Evolutionary conservation across 257 asterid genomes (phyloP), one percentile per base, ranked within the genome.

Genomic region (Echites panduratus): DNA sequence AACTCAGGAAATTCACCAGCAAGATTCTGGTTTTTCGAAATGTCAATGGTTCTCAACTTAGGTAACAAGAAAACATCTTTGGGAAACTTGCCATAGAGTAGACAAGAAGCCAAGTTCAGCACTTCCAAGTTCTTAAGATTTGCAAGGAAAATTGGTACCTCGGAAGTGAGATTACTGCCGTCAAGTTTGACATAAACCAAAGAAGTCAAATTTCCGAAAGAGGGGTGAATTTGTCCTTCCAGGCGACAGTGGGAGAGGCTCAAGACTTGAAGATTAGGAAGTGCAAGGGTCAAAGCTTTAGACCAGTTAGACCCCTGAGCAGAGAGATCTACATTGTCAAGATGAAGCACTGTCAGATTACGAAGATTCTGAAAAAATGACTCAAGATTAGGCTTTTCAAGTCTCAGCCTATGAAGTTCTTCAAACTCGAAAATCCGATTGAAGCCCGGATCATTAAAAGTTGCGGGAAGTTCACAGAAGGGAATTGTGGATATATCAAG

Each of bases 251-350:
- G 0, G 19, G 79, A 73, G 82, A 89, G 68, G 73, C 94, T 89
- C 89, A 89, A 77, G 13, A 27, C 57, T 22, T 16, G 74, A 67
- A 89, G 75, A 41, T 83, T 75, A 3, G 81, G 90, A 50, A 80
- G 52, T 22, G 85, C 71, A 11, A 82, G 82, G 5, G 89, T 75
- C 17, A 89, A 24, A 7, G 80, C 72, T 67, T 17, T 77, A 61
- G 80, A 66, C 90, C 90, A 89, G 1, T 81, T 80, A 35, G n/a
- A 69, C 13, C 59, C 65, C 22, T 77, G 72, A n/a, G 86, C 20
- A 6, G 88, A 84, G 52, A 87, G 58, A 73, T 82, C 14, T 43
- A 88, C 92, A 2, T 74, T 52, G 67, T 89, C 89, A 38, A 88
- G 92, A 76, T 88, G 68, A 32, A 89, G 85, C 32, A 82, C 86